These are phyloP conservation scores for Pseudonectria buxi DNA, from an alignment of 2,329 filamentous ascomycete species.

Conservation along the genomic window DNA sequence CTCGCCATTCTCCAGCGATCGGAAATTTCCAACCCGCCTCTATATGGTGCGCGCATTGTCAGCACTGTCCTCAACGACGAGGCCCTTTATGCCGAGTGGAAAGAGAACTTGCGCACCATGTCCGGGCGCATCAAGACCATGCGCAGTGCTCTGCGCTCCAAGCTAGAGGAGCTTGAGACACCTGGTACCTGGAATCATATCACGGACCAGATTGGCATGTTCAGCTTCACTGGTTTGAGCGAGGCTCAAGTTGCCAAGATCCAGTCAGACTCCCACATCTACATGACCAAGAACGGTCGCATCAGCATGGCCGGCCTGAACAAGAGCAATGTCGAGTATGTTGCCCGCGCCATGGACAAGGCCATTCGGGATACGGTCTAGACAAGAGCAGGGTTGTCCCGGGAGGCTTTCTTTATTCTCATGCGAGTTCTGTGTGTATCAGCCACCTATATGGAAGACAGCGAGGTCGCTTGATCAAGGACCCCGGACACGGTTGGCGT, in stretches of 20 bases:
- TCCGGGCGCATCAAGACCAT: conserved; percentile 90
- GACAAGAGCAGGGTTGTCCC: neutral
- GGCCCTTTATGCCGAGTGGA: conserved; percentile 81
- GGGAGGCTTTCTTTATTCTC: neutral
- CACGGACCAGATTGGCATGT: conserved; percentile 99
- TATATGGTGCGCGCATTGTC: conserved; percentile 88
- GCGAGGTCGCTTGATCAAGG: conserved; percentile 18
- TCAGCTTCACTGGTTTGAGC: conserved; percentile 79
- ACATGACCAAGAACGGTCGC: conserved; percentile 96
- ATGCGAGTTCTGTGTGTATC: too few relatives aligned
- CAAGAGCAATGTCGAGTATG: conserved; percentile 84
- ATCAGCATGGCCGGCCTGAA: conserved; percentile 99
- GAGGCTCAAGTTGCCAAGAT: conserved; percentile 68
- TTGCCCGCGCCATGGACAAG: conserved; percentile 81
- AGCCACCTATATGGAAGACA: conserved; percentile 2
- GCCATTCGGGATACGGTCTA: conserved; percentile 49
- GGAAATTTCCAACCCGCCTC: conserved; percentile 94
- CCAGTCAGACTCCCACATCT: conserved; percentile 65
- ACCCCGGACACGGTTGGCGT: conserved; percentile 19
- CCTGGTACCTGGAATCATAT: conserved; percentile 96
- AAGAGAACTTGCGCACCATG: conserved; percentile 88
- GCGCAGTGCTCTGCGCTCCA: conserved; percentile 68
- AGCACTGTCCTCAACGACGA: conserved; percentile 77
- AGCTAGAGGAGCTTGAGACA: conserved; percentile 78
- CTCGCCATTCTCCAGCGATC: conserved; percentile 90